These are phyloP conservation scores for Mortierella sp. DNA, from an alignment of 371 early-diverging fungal species.

Conservation along the genomic window DNA sequence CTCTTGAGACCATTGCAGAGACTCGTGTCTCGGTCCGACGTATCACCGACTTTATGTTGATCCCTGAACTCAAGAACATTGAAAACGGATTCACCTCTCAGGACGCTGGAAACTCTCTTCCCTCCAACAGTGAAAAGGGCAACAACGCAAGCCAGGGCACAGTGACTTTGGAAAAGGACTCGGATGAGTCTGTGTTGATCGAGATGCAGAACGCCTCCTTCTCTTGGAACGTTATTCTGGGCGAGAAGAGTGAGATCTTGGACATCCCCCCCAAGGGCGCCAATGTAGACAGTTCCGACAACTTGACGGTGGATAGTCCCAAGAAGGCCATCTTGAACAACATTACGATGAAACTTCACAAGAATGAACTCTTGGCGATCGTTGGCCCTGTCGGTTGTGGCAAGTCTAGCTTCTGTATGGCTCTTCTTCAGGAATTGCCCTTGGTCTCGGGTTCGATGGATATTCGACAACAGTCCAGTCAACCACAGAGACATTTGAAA, in stretches of 20 bases:
- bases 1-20: constrained; percentile 65
- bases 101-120: background rate
- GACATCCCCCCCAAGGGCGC: constrained; percentile 29
- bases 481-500: constrained; percentile 12
- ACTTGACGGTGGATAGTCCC: constrained; percentile 2
- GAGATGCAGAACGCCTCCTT: constrained; percentile 41
- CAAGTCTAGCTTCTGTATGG: constrained; percentile 56
- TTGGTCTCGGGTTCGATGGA: constrained; percentile 67
- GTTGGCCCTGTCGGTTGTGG: constrained; percentile 56
- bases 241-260: constrained; percentile 30
- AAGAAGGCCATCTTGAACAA: constrained; percentile 33
- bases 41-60: constrained; percentile 61
- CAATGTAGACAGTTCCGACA: background rate
- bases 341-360: constrained; percentile 27
- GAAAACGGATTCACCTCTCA: constrained; percentile 28
- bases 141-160: background rate
- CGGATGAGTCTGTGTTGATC: constrained; percentile 29
- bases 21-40: constrained; percentile 63
- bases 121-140: background rate
- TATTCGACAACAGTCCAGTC: constrained; percentile 16
- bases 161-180: constrained; percentile 23
- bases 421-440: constrained; percentile 53
- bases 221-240: constrained; percentile 32
- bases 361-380: constrained; percentile 55
- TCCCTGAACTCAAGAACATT: constrained; percentile 60